These are phyloP conservation scores for Dactylis glomerata DNA, from an alignment of 176 grass and related monocot species.

Conservation along the genomic window DNA sequence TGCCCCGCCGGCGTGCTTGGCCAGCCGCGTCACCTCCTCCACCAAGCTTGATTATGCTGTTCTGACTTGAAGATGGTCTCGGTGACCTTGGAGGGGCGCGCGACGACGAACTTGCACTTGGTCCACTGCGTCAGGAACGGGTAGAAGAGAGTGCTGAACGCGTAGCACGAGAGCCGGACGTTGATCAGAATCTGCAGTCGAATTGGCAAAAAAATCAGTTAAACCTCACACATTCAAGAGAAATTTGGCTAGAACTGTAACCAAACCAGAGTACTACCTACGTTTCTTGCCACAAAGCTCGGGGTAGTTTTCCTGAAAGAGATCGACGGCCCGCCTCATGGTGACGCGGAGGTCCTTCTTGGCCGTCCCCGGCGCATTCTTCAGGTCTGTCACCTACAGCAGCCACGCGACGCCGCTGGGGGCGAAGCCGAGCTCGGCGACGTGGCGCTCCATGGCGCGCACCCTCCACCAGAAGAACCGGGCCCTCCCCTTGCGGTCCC, in stretches of 20 bases:
- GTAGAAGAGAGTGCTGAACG: constrained; percentile 74
- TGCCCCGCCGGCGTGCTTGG: too few relatives aligned
- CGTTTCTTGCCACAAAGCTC: constrained; percentile 92
- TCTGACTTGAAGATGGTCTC: constrained; percentile 94
- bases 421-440: constrained; percentile 61
- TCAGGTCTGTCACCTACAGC: constrained; percentile 77
- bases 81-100: constrained; percentile 67
- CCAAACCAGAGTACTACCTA: too few relatives aligned
- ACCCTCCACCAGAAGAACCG: constrained; percentile 77
- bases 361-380: constrained; percentile 56
- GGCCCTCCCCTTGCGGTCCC: constrained; percentile 61
- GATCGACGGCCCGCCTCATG: constrained; percentile 75
- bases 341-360: constrained; percentile 80
- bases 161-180: constrained; percentile 94
- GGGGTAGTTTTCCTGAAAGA: constrained; percentile 95
- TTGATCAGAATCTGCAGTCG: constrained; percentile 91
- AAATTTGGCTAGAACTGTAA: too few relatives aligned
- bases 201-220: neutral
- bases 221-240: neutral
- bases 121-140: constrained; percentile 96
- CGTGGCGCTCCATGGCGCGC: constrained; percentile 79
- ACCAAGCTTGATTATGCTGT: too few relatives aligned
- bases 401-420: constrained; percentile 68
- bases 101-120: constrained; percentile 93
- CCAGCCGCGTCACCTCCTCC: too few relatives aligned